Conservation (phyloP, 345 rosid species). For the Diplotaxis tenuifolia region DNA sequence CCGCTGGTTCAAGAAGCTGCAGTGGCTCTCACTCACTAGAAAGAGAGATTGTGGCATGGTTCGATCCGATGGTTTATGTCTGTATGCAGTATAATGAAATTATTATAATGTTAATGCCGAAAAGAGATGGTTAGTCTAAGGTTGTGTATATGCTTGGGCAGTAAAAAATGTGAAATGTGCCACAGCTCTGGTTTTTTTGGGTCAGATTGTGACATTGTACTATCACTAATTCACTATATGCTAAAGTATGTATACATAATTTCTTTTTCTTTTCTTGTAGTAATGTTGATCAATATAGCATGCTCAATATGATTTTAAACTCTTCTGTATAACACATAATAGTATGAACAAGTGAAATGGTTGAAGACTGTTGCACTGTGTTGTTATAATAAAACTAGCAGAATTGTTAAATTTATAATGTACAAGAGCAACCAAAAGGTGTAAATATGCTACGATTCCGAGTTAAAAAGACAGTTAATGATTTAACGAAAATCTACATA, state of each 20-base stretch:
- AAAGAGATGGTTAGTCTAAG: constrained; percentile 6
- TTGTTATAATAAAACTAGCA: no score
- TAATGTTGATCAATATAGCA: no score
- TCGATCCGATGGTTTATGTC: constrained; percentile 19
- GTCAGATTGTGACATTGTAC: constrained; percentile 9
- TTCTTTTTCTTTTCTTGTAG: not conserved
- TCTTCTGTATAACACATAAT: no score
- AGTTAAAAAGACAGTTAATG: no score
- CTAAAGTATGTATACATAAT: not conserved
- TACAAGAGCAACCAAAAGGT: no score
- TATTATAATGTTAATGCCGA: constrained; percentile 4
- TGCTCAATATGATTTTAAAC: no score
- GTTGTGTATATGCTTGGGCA: constrained; percentile 7
- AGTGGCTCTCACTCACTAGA: constrained; percentile 60
- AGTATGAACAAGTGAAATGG: no score
- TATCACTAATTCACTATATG: not conserved
- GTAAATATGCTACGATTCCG: no score
- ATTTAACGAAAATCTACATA: no score
- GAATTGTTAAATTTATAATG: no score
- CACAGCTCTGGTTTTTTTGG: constrained; percentile 22
- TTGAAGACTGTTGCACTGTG: no score
- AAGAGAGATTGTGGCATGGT: not conserved
- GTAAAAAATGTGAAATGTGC: constrained; percentile 1
- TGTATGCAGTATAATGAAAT: not conserved
- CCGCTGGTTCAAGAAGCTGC: constrained; percentile 82